phyloP scores from a whole-genome alignment of 257 asterid genomes.

The Plantago elongata region DNA sequence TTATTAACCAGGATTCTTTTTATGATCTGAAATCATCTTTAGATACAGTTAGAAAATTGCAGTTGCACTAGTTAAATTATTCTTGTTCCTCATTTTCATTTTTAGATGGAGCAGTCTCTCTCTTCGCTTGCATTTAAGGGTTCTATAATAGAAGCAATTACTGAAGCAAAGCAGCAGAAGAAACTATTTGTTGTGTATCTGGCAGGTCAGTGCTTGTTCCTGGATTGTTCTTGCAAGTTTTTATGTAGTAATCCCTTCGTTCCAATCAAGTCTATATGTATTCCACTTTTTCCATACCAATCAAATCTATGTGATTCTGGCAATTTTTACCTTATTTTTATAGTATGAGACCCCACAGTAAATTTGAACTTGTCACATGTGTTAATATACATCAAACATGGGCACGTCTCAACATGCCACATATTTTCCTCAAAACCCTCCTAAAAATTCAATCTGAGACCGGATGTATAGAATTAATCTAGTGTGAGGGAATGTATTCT shows the following conservation, averaged over 20 bases:
- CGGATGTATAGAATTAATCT: no score
- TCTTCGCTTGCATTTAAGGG: slow-evolving; percentile 76
- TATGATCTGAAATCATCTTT: neutral
- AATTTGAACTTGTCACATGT: no score
- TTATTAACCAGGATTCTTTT: neutral
- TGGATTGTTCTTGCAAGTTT: slow-evolving; percentile 10
- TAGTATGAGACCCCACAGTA: no score
- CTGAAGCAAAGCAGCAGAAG: slow-evolving; percentile 79
- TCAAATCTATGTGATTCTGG: no score
- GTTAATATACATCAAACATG: no score
- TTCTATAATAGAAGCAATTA: slow-evolving; percentile 68
- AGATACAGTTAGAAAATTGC: neutral
- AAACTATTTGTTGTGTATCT: slow-evolving; percentile 83
- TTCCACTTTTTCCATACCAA: no score
- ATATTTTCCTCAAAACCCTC: no score
- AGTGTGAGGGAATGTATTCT: no score
- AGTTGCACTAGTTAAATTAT: slow-evolving; percentile 2
- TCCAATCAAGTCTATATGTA: no score
- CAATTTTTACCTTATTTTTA: no score
- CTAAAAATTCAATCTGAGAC: no score
- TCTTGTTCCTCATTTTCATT: slow-evolving; percentile 15
- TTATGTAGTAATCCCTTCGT: neutral
- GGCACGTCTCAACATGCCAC: no score
- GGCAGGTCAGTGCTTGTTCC: slow-evolving; percentile 43
- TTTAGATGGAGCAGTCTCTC: slow-evolving; percentile 76